Evolutionary conservation across 345 rosid species (phyloP).

Genomic region (Theobroma cacao): DNA sequence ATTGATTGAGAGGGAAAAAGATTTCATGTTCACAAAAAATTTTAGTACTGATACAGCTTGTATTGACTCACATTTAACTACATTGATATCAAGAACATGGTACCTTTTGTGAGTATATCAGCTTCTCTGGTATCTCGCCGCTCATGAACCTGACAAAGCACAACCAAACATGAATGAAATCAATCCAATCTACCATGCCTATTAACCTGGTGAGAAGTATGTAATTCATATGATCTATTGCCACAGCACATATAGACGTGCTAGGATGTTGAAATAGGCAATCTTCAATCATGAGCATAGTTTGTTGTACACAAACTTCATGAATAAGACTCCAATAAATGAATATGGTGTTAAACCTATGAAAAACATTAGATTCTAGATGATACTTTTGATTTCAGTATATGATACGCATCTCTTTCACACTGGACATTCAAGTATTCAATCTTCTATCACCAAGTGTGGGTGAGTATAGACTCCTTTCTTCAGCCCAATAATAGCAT

Average conservation of each 20-base stretch:
- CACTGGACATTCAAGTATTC: not conserved
- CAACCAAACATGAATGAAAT: not conserved
- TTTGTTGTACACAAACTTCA: not conserved
- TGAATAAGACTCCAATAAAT: not conserved
- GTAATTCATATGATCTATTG: not conserved
- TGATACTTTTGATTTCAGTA: not conserved
- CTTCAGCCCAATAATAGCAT: not conserved
- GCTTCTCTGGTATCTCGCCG: constrained; percentile 23
- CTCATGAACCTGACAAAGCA: constrained; percentile 37
- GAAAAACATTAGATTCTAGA: not conserved
- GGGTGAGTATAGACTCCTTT: not conserved
- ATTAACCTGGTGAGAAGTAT: not conserved
- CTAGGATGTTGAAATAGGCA: not conserved
- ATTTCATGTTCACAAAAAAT: not conserved
- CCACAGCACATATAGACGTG: not conserved
- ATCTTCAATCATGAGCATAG: not conserved
- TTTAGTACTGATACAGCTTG: not conserved
- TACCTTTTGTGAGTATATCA: constrained; percentile 52
- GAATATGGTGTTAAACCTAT: not conserved
- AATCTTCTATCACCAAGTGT: not conserved
- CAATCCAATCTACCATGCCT: not conserved
- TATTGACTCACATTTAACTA: not conserved
- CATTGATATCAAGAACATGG: not conserved
- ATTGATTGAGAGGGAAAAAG: not conserved
- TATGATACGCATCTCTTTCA: not conserved